Percentiles rank a stretch among this genome's conserved stretches.
phyloP scores from a whole-genome alignment of 1,139 yeast species.

The Pneumocystis oryctolagi region DNA sequence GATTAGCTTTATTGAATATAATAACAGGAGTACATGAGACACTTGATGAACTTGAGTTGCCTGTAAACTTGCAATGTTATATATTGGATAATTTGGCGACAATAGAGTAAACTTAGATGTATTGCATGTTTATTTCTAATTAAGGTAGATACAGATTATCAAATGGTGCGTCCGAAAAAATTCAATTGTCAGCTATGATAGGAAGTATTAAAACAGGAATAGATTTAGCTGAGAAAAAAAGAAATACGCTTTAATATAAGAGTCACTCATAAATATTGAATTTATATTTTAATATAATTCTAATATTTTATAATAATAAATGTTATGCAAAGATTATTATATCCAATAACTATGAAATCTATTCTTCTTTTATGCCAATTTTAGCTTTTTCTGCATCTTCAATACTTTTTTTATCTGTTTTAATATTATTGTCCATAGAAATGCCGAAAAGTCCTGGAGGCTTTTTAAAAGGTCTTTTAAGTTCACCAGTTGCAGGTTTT shows the following conservation, averaged over 20 bases:
- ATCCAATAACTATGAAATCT: conserved; percentile 18
- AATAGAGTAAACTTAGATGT: conserved; percentile 35
- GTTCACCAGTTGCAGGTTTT: conserved; percentile 71
- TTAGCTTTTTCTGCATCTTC: conserved; percentile 74
- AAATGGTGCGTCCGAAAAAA: conserved; percentile 80
- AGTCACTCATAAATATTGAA: neutral
- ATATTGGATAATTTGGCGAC: conserved; percentile 38
- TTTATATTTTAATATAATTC: neutral
- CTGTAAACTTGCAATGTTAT: conserved; percentile 7
- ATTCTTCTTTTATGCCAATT: conserved; percentile 88
- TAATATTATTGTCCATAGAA: conserved; percentile 43
- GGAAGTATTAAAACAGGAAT: conserved; percentile 63
- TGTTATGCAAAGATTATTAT: neutral
- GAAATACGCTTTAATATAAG: neutral
- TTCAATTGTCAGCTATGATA: conserved; percentile 80
- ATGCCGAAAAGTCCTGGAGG: conserved; percentile 59
- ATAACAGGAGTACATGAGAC: conserved; percentile 61
- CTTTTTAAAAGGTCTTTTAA: conserved; percentile 93
- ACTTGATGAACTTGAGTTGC: conserved; percentile 42
- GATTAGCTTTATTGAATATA: conserved; percentile 78
- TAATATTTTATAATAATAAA: neutral
- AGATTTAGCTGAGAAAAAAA: conserved; percentile 21
- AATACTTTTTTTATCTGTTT: conserved; percentile 76
- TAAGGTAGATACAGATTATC: conserved; percentile 86
- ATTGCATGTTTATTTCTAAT: conserved; percentile 40